Evolutionary conservation across 106 monocot genomes (phyloP).

Genomic region (Chionographis japonica): DNA sequence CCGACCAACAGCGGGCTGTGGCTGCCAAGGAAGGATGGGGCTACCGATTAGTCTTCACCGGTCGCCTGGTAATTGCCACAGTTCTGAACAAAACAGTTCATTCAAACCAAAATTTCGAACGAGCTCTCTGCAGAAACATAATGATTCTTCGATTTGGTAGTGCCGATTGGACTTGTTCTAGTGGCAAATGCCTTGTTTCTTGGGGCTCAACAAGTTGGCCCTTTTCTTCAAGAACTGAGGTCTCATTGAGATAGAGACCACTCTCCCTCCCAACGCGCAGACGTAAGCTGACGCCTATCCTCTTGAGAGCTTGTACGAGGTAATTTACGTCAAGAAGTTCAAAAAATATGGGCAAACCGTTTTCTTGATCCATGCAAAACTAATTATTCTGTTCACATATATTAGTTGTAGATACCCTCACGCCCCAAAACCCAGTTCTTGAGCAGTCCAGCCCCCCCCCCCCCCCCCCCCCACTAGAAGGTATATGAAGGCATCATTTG

Average conservation of each 20-base stretch:
- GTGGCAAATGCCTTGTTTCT: conserved; percentile 77
- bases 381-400: too few relatives aligned
- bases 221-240: conserved; percentile 52
- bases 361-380: too few relatives aligned
- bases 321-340: too few relatives aligned
- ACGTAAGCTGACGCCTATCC: too few relatives aligned
- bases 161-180: conserved; percentile 64
- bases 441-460: too few relatives aligned
- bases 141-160: conserved; percentile 2
- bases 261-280: too few relatives aligned
- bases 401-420: too few relatives aligned
- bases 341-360: too few relatives aligned
- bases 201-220: conserved; percentile 69
- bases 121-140: not conserved
- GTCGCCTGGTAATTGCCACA: conserved; percentile 57
- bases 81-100: not conserved
- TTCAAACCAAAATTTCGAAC: not conserved
- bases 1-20: conserved; percentile 74
- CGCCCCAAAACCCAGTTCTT: too few relatives aligned
- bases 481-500: too few relatives aligned
- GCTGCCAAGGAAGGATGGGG: conserved; percentile 92
- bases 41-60: conserved; percentile 77
- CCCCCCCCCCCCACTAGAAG: too few relatives aligned
- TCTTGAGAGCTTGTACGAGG: too few relatives aligned
- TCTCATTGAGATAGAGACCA: conserved; percentile 38